Base-by-base conservation (phyloP, 2,329 filamentous ascomycete species). In the Lasiodiplodia hormozganensis region DNA sequence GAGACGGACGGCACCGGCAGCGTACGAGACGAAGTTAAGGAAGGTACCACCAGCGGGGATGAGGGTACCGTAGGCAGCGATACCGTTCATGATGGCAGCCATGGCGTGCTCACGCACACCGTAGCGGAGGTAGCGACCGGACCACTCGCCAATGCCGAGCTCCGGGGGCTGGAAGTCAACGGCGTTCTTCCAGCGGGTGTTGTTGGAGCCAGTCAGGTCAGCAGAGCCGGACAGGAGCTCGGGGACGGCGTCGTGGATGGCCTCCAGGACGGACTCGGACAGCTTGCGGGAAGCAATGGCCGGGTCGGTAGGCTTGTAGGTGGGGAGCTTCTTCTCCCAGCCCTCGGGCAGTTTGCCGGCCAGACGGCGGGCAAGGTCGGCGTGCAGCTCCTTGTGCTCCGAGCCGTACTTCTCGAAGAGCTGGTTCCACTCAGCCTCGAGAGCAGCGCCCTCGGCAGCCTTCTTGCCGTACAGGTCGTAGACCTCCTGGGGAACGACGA, bases 21-120 rank as follows among this genome's bases (percentile, higher is more conserved):
- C 95, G 82, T 99, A 99, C 31, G 95, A 98, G 75, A 98, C 94
- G 83, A 99, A 99, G 91, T 98, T 99, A 75, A 99, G 87, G 90
- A 99, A 99, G 77, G 96, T 98, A 84, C 96, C 96, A 74, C 90
- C 90, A 75, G 94, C 97, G 75, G 96, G 96, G 79, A 99, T 91
- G 79, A 97, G 86, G 78, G 94, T 97, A 76, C 96, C 96, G 70
- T 82, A 90, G 1, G 88, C 88, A 0, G 88, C 87, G 5, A 90
- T 76, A 4, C 88, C 88, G 74, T 88, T 88, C 11, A 75, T 75
- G 10, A 80, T 74, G 2, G 76, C 73, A 16, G 73, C 74, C 78
- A 80, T 80, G 52, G 75, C 78, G 70, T 79, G 77, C 65, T 80
- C 78, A 21, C 77, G 75, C 43, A 80, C 73, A 38, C 78, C 78